These are phyloP conservation scores for Fragosphaeria purpurea DNA, from an alignment of 2,329 filamentous ascomycete genomes.

Conservation along the genomic window DNA sequence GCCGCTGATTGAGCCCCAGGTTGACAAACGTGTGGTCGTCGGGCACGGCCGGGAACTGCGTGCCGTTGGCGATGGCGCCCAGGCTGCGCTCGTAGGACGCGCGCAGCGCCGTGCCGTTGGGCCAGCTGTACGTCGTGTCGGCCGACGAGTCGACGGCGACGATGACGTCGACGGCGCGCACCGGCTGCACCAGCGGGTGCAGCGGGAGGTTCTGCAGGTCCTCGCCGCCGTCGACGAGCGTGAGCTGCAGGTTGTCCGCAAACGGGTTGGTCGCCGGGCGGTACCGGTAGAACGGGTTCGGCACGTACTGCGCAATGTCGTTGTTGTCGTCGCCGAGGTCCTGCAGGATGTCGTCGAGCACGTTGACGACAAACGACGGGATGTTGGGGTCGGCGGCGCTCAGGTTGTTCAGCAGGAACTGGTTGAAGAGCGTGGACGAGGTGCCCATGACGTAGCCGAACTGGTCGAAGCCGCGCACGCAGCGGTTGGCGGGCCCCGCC, in stretches of 20 bases:
- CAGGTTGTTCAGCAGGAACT: slow-evolving; percentile 58
- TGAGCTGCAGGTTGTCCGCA: slow-evolving; percentile 26
- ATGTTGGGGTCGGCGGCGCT: slow-evolving; percentile 27
- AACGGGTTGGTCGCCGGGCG: slow-evolving; percentile 30
- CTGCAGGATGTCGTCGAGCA: slow-evolving; percentile 41
- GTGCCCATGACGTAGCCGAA: slow-evolving; percentile 79
- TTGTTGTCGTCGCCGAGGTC: slow-evolving; percentile 42
- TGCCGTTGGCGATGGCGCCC: slow-evolving; percentile 37
- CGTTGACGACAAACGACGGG: slow-evolving; percentile 39
- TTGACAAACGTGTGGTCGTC: slow-evolving; percentile 45
- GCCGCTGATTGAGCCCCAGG: slow-evolving; percentile 46
- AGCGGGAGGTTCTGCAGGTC: slow-evolving; percentile 42
- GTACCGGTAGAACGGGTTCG: slow-evolving; percentile 51
- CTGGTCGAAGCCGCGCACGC: slow-evolving; percentile 74
- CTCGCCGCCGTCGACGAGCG: slow-evolving; percentile 40
- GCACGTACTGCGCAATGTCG: slow-evolving; percentile 41
- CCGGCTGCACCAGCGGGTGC: slow-evolving; percentile 38
- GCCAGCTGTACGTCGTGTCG: slow-evolving; percentile 48
- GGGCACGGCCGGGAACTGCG: slow-evolving; percentile 50
- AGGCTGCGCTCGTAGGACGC: slow-evolving; percentile 47
- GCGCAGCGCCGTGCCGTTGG: slow-evolving; percentile 49
- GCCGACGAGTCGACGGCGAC: slow-evolving; percentile 56
- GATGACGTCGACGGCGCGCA: slow-evolving; percentile 49
- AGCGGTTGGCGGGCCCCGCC: slow-evolving; percentile 42
- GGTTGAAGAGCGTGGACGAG: slow-evolving; percentile 75